phyloP scores from a whole-genome alignment of 2,329 filamentous ascomycete genomes.

The Botryotinia narcissicola region DNA sequence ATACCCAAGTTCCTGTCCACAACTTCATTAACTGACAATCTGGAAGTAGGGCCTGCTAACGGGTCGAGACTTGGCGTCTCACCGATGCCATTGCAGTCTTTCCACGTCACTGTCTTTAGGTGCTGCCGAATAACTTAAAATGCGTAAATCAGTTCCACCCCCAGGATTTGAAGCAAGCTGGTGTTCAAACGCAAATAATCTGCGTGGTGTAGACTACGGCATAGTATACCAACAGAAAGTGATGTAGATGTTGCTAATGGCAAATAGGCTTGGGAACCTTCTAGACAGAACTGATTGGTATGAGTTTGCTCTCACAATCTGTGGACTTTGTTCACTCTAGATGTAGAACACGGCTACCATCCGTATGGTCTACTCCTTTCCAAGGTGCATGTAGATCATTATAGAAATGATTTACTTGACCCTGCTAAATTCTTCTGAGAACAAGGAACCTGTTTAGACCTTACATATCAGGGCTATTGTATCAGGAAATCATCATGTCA shows the following conservation, averaged over 20 bases:
- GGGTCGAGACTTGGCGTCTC: not conserved
- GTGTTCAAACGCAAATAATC: not conserved
- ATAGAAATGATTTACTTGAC: not conserved
- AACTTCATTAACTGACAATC: not conserved
- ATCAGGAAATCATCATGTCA: not conserved
- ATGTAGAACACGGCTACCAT: not conserved
- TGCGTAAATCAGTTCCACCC: not conserved
- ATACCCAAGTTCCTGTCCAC: not conserved
- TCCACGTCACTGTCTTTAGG: not conserved
- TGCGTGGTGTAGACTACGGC: not conserved
- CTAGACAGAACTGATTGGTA: not conserved
- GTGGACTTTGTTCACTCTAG: not conserved
- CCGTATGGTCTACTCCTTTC: fast-evolving
- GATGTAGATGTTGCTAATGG: not conserved
- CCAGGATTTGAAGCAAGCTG: not conserved
- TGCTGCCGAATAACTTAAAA: not conserved
- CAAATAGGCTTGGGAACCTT: not conserved
- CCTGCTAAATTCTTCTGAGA: not conserved
- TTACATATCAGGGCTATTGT: not conserved
- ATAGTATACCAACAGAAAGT: not conserved
- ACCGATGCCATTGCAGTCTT: not conserved
- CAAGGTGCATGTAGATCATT: not conserved
- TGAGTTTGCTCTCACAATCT: not conserved
- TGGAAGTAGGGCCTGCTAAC: not conserved
- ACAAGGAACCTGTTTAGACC: not conserved